Evolutionary conservation across 306 rosid species (phyloP).

Genomic region (Dryas alaskensis): DNA sequence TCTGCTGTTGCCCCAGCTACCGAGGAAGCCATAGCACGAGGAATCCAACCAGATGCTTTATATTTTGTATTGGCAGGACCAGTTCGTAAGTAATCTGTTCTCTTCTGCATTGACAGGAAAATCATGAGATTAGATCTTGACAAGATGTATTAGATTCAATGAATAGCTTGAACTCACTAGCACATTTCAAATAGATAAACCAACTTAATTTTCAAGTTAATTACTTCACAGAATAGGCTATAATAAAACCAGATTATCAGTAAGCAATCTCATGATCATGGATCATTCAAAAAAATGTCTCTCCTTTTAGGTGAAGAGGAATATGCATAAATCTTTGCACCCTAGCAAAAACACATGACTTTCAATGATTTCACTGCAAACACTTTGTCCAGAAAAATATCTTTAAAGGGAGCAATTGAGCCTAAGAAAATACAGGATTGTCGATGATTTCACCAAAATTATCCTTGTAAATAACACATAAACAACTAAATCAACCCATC

Average conservation of each 20-base stretch:
- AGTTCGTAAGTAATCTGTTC: slow-evolving; percentile 30
- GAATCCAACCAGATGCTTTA: slow-evolving; percentile 35
- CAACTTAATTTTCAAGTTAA: neutral
- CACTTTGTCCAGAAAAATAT: neutral
- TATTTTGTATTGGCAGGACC: slow-evolving; percentile 34
- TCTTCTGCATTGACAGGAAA: slow-evolving; percentile 50
- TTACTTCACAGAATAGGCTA: too few relatives aligned
- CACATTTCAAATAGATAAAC: neutral
- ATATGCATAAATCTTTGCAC: neutral
- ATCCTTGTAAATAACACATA: neutral
- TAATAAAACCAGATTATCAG: neutral
- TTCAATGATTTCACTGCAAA: slow-evolving; percentile 5
- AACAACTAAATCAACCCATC: neutral
- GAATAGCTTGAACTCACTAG: neutral
- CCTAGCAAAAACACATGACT: neutral
- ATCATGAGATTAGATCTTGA: slow-evolving; percentile 11
- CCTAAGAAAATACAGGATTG: neutral
- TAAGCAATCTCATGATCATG: neutral
- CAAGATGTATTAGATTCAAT: neutral
- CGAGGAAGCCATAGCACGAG: slow-evolving; percentile 66
- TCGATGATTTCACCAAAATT: neutral
- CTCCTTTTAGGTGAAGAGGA: neutral
- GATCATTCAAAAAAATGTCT: too few relatives aligned
- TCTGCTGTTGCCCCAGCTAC: slow-evolving; percentile 42
- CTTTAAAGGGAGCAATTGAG: neutral